A percentile compares a stretch with the other conserved stretches of the same genome.
Conservation (phyloP, 2,329 filamentous ascomycete genomes). For the Rachicladosporium sp. region DNA sequence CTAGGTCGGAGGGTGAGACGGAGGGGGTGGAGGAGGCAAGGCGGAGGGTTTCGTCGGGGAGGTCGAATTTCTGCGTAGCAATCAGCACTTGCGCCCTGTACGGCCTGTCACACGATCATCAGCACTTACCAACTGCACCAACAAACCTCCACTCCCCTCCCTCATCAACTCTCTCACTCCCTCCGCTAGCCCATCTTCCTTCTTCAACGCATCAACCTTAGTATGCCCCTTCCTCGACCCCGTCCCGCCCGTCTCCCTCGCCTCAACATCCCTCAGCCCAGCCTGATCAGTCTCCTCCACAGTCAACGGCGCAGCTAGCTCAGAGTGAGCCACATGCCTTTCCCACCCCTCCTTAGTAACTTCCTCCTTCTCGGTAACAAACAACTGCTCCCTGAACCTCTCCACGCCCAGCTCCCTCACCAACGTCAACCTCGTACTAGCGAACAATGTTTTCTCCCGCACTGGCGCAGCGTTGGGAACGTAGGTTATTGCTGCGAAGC, state of each 20-base stretch:
- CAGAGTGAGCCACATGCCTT: slow-evolving; percentile 56
- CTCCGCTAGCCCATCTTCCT: slow-evolving; percentile 50
- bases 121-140: slow-evolving; percentile 52
- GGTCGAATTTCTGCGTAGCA: slow-evolving; percentile 72
- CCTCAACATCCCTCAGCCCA: slow-evolving; percentile 63
- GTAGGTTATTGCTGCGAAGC: slow-evolving; percentile 61
- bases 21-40: slow-evolving; percentile 45
- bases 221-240: slow-evolving; percentile 40
- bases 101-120: too few relatives aligned
- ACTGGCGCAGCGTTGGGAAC: slow-evolving; percentile 68
- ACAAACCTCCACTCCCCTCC: slow-evolving; percentile 34
- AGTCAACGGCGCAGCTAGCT: slow-evolving; percentile 55
- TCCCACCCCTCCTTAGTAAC: slow-evolving; percentile 57
- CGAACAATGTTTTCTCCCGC: slow-evolving; percentile 78
- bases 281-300: slow-evolving; percentile 62
- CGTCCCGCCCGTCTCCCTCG: slow-evolving; percentile 61
- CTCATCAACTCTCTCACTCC: slow-evolving; percentile 49
- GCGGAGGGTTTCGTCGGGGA: slow-evolving; percentile 55
- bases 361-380: slow-evolving; percentile 58
- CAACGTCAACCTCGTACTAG: slow-evolving; percentile 62
- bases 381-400: slow-evolving; percentile 64
- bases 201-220: slow-evolving; percentile 35
- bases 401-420: slow-evolving; percentile 66
- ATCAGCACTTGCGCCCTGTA: too few relatives aligned
- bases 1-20: slow-evolving; percentile 46